phyloP scores from a whole-genome alignment of 345 rosid genomes.

The Camelina hispida region DNA sequence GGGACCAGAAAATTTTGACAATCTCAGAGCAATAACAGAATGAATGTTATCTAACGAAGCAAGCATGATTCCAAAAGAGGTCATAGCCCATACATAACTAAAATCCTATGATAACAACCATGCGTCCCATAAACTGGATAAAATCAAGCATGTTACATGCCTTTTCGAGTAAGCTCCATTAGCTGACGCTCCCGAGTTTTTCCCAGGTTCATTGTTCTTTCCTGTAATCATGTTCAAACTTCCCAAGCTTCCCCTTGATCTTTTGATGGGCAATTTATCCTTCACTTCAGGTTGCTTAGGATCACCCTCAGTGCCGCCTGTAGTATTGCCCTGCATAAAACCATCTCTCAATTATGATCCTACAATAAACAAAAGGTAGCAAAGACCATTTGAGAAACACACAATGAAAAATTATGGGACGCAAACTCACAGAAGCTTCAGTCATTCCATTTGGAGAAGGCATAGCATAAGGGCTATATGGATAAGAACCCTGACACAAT shows the following conservation, averaged over 20 bases:
- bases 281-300: slow-evolving; percentile 79
- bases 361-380: slow-evolving; percentile 19
- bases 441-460: slow-evolving; percentile 91
- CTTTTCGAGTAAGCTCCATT: slow-evolving; percentile 91
- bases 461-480: slow-evolving; percentile 95
- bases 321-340: slow-evolving; percentile 71
- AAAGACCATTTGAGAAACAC: slow-evolving; percentile 27
- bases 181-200: slow-evolving; percentile 73
- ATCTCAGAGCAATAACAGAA: slow-evolving; percentile 38
- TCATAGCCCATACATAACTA: slow-evolving; percentile 8
- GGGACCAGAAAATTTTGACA: slow-evolving; percentile 34
- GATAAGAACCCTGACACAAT: slow-evolving; percentile 82
- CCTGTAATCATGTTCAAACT: slow-evolving; percentile 93
- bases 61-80: slow-evolving; percentile 23
- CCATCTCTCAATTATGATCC: slow-evolving; percentile 32
- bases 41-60: slow-evolving; percentile 6
- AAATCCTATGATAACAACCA: slow-evolving; percentile 6
- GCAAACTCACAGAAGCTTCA: slow-evolving; percentile 75
- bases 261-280: slow-evolving; percentile 96
- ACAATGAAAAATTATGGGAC: slow-evolving; percentile 7
- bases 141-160: slow-evolving; percentile 48
- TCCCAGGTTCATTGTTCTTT: slow-evolving; percentile 72
- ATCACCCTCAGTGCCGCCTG: slow-evolving; percentile 73
- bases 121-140: background rate
- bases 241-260: slow-evolving; percentile 98